Evolutionary conservation across 2,329 filamentous ascomycete species (phyloP), one percentile per base, ranked within the genome.

Genomic region (Elsinoe arachidis): DNA sequence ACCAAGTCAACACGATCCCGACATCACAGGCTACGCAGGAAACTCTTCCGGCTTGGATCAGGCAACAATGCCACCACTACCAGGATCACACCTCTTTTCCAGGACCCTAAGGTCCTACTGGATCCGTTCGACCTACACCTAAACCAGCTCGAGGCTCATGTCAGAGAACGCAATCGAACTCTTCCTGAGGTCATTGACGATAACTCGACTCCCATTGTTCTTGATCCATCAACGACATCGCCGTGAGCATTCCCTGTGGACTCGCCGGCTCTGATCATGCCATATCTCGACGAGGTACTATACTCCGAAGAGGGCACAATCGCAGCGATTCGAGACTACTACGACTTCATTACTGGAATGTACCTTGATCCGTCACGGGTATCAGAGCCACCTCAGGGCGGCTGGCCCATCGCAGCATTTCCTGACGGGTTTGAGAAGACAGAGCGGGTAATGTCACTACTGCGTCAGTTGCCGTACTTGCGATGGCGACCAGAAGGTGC

Each of bases 281-380:
- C 46, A 14, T 6, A 19, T 10, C 30, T 51, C 10, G 19, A 58
- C 11, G 46, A 58, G 14, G 15, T 58, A 14, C 19, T 23, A 15
- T 58, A 53, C 43, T 58, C 34, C n/a, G 33, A 46, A 14, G 44
- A 52, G n/a, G 35, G 17, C 12, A 52, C 44, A 7, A 44, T 58
- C 15, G 35, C 12, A 6, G 46, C 43, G 7, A 11, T 58, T 9
- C 44, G 34, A 21, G 46, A 53, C 30, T 58, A 33, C 15, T 44
- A 52, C 21, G 14, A 35, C 3, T 58, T 58, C n/a, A 15, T 58
- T 11, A 41, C 21, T 12, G 2, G 17, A 14, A 44, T 58, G 46
- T 53, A 41, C 11, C 15, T 58, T 12, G 14, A 47, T 2, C 33
- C 37, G 10, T 14, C 33, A n/a, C 3, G 21, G 10, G 12, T 34